phyloP scores from a whole-genome alignment of 2,329 filamentous ascomycete species.

The Trichoderma arundinaceum region DNA sequence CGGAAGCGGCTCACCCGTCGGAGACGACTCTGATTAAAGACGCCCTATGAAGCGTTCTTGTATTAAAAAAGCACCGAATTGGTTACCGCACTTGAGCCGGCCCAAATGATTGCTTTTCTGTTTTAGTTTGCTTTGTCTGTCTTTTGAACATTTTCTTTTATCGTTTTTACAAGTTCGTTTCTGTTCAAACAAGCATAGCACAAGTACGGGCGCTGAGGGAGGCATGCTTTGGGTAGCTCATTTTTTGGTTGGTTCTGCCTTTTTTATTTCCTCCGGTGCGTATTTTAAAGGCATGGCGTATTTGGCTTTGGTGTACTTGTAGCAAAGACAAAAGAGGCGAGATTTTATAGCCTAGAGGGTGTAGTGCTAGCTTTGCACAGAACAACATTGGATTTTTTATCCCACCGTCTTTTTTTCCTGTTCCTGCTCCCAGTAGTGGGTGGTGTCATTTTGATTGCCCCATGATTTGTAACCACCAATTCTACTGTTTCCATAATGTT shows the following conservation, averaged over 20 bases:
- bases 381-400: slow-evolving; percentile 16
- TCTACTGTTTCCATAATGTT: background rate
- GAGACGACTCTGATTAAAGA: slow-evolving; percentile 46
- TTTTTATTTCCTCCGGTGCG: slow-evolving; percentile 14
- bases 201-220: slow-evolving; percentile 18
- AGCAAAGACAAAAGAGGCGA: slow-evolving; percentile 29
- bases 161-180: slow-evolving; percentile 7
- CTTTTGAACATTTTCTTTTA: slow-evolving; percentile 8
- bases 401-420: background rate
- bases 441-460: background rate
- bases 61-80: slow-evolving; percentile 3
- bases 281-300: slow-evolving; percentile 25
- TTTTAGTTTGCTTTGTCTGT: slow-evolving; percentile 27
- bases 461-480: background rate
- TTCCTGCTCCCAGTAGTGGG: background rate
- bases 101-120: background rate
- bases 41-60: slow-evolving; percentile 12
- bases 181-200: slow-evolving; percentile 21
- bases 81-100: background rate
- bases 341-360: slow-evolving; percentile 21
- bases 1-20: slow-evolving; percentile 46
- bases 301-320: slow-evolving; percentile 19
- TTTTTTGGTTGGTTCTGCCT: slow-evolving; percentile 28
- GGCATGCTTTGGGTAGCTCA: slow-evolving; percentile 17
- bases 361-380: slow-evolving; percentile 29